These are phyloP conservation scores for Amauroascus verrucosus DNA, from an alignment of 2,329 filamentous ascomycete genomes.

Conservation along the genomic window DNA sequence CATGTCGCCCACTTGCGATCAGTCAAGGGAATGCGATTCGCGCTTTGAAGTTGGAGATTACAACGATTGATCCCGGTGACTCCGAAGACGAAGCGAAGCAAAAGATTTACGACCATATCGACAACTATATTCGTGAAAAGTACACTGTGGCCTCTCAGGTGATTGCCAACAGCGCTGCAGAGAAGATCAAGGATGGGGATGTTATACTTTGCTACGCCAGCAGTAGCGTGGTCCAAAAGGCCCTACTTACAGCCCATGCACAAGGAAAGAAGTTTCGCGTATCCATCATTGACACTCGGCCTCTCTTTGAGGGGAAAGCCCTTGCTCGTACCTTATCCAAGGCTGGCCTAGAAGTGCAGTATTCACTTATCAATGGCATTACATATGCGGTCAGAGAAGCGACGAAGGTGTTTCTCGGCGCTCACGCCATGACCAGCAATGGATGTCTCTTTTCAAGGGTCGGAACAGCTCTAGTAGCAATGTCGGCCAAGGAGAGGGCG, in stretches of 20 bases:
- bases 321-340: slow-evolving; percentile 61
- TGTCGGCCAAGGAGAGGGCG: slow-evolving; percentile 58
- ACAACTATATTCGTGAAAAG: slow-evolving; percentile 81
- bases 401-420: slow-evolving; percentile 70
- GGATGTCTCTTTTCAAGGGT: slow-evolving; percentile 79
- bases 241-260: slow-evolving; percentile 60
- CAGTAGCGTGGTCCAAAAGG: slow-evolving; percentile 74
- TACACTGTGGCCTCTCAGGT: slow-evolving; percentile 78
- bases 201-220: slow-evolving; percentile 80
- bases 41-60: slow-evolving; percentile 85
- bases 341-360: slow-evolving; percentile 65
- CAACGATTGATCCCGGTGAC: slow-evolving; percentile 76
- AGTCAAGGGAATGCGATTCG: slow-evolving; percentile 95
- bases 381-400: slow-evolving; percentile 61
- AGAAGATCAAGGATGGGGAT: slow-evolving; percentile 67
- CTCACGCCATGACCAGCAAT: slow-evolving; percentile 92
- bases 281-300: slow-evolving; percentile 68
- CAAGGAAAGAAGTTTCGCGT: slow-evolving; percentile 70
- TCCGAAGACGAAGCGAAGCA: slow-evolving; percentile 75
- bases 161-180: slow-evolving; percentile 65
- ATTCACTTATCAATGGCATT: slow-evolving; percentile 69
- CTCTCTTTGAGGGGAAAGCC: slow-evolving; percentile 58
- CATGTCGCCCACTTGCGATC: slow-evolving; percentile 90
- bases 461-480: slow-evolving; percentile 77
- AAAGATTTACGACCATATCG: slow-evolving; percentile 67